A percentile compares a stretch with the other conserved stretches of the same genome.
Conservation (phyloP, 2,329 filamentous ascomycete species). For the Cadophora sp. region DNA sequence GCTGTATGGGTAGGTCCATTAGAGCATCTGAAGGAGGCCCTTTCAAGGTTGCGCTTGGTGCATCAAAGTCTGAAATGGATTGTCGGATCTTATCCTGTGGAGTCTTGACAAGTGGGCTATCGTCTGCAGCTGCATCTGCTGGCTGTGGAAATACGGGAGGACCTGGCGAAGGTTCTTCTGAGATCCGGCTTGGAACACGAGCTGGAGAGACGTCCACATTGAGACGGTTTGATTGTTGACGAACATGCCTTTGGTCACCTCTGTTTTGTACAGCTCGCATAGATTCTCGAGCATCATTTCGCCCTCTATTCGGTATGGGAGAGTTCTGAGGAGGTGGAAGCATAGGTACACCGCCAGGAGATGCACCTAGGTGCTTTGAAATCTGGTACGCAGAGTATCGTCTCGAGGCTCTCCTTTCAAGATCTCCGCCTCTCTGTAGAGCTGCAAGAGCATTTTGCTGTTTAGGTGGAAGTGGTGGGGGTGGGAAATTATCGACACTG, state of each 20-base stretch:
- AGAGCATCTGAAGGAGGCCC: conserved; percentile 61
- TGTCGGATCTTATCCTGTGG: conserved; percentile 66
- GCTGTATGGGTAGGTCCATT: conserved; percentile 29
- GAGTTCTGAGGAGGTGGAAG: conserved; percentile 84
- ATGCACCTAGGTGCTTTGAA: conserved; percentile 86
- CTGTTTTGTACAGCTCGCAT: conserved; percentile 73
- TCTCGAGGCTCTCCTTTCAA: conserved; percentile 90
- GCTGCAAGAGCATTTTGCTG: conserved; percentile 90
- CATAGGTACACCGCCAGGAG: conserved; percentile 83
- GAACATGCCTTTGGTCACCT: conserved; percentile 59
- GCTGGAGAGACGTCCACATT: conserved; percentile 67
- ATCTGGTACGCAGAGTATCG: conserved; percentile 98
- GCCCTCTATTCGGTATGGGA: conserved; percentile 83
- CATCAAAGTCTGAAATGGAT: conserved; percentile 36
- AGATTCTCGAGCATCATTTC: conserved; percentile 80
- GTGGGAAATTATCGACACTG: conserved; percentile 67
- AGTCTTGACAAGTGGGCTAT: conserved; percentile 52
- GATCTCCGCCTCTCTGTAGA: conserved; percentile 87
- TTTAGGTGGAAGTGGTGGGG: conserved; percentile 80
- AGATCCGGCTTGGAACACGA: conserved; percentile 64
- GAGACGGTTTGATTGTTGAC: conserved; percentile 50
- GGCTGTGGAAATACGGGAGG: conserved; percentile 46
- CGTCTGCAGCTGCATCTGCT: conserved; percentile 46
- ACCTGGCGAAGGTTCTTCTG: conserved; percentile 54
- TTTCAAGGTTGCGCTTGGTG: conserved; percentile 63